Conservation (phyloP, 306 rosid species). For the Trifolium pratense region DNA sequence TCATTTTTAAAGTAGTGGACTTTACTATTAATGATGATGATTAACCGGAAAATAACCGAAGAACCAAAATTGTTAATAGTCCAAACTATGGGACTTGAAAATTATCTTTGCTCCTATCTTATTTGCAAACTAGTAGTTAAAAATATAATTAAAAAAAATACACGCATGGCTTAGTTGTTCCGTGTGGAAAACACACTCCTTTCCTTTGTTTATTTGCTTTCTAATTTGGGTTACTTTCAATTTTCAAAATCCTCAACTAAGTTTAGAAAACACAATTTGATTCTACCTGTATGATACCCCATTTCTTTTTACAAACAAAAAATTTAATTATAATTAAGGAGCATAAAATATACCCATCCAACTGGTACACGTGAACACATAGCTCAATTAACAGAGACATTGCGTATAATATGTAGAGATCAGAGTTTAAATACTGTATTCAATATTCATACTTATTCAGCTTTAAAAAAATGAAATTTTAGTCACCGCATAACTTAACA, state of each 20-base stretch:
- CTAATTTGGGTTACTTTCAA: conserved; percentile 17
- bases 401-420: too few species aligned
- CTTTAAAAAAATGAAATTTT: too few species aligned
- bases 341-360: too few species aligned
- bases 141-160: conserved; percentile 9
- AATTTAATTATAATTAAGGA: too few species aligned
- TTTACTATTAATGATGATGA: conserved; percentile 1
- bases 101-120: not conserved
- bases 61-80: not conserved
- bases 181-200: conserved; percentile 40
- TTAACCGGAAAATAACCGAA: not conserved
- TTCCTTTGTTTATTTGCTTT: not conserved
- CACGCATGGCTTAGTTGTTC: not conserved
- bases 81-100: not conserved
- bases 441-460: too few species aligned
- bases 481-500: too few species aligned
- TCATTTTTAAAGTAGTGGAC: not conserved
- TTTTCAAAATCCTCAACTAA: not conserved
- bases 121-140: not conserved
- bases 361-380: too few species aligned
- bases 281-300: not conserved
- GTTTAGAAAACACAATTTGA: not conserved
- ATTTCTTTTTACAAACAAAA: not conserved
- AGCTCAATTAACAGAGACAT: too few species aligned
- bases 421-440: too few species aligned